Base-by-base conservation (phyloP, 2,329 filamentous ascomycete genomes). In the Didymella segeticola region DNA sequence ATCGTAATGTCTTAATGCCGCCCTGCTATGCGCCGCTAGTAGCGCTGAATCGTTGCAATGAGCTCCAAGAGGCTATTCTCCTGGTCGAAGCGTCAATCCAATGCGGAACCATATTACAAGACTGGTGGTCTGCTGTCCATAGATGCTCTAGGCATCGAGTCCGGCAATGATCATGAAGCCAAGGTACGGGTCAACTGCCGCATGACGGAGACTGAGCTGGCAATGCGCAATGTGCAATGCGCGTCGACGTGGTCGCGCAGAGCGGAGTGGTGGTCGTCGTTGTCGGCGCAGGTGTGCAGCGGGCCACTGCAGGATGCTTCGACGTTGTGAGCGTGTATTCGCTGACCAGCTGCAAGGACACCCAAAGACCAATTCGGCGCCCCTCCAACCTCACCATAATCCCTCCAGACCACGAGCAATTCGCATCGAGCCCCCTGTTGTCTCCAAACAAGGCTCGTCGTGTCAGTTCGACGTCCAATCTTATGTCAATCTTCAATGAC, bases 11-110 rank as follows among this genome's bases (percentile, higher is more conserved):
- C 42, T 56, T 51, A 51, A 56, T 51, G 20, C 14, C 22, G 4
- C 17, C 17, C 8, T 19, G 8, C 7, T 14, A 22, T 45, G 15
- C 27, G 14, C 19, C 34, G 33, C n/a, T 45, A 20, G 15, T 9
- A 50, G 47, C 41, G 42, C 37, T n/a, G 33, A 42, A 38, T 31
- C 27, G 17, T 45, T 22, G 51, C 58, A 29, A 78, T 78, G 74
- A 69, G 66, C 9, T 69, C 75, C 20, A 78, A 76, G 46, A 77
- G 75, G 45, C 74, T 78, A 56, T 77, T 77, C 17, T 77, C 75
- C 39, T 78, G 78, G 77, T 76, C 75, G 12, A 78, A 77, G 67
- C 64, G 76, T 61, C 64, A 72, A 64, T 61, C 71, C 53, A 43
- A 62, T 61, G 58, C 68, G 43, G 75, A 75, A 46, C 55, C 65